Percentiles rank a stretch among this genome's conserved stretches.
These are phyloP conservation scores for Lichtheimia ramosa DNA, from an alignment of 371 early-diverging fungal genomes.

Conservation along the genomic window DNA sequence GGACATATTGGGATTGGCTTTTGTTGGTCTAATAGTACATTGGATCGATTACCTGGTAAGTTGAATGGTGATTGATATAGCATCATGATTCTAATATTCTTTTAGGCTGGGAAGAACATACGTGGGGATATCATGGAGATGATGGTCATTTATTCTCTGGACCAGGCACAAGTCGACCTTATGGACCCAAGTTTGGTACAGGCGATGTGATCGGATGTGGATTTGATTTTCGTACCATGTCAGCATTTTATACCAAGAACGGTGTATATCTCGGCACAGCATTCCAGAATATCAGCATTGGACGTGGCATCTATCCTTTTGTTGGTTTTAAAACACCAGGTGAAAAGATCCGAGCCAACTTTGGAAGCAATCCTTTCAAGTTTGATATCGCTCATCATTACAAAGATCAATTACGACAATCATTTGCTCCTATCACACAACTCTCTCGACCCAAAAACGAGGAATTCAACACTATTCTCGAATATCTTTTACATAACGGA, in stretches of 20 bases:
- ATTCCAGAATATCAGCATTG: slow-evolving; percentile 30
- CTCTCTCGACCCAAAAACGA: neutral
- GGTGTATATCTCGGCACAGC: slow-evolving; percentile 77
- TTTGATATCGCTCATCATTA: slow-evolving; percentile 68
- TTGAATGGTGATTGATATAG: too few relatives aligned
- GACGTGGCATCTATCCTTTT: slow-evolving; percentile 62
- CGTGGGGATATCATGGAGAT: slow-evolving; percentile 90
- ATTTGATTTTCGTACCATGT: slow-evolving; percentile 74
- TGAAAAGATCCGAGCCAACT: slow-evolving; percentile 80
- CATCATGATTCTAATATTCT: too few relatives aligned
- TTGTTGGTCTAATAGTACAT: slow-evolving; percentile 44
- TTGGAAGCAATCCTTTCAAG: slow-evolving; percentile 65
- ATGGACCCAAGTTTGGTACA: slow-evolving; percentile 86
- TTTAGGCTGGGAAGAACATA: slow-evolving; percentile 72
- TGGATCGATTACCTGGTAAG: slow-evolving; percentile 79
- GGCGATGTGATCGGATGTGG: slow-evolving; percentile 93
- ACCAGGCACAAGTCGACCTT: slow-evolving; percentile 72
- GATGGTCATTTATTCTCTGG: slow-evolving; percentile 80
- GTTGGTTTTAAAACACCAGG: slow-evolving; percentile 86
- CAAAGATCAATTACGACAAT: slow-evolving; percentile 23
- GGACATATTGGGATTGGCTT: slow-evolving; percentile 91
- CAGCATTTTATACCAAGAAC: slow-evolving; percentile 90
- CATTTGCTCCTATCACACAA: slow-evolving; percentile 1
- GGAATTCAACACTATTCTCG: slow-evolving; percentile 16
- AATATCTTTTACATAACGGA: slow-evolving; percentile 8